A percentile compares a stretch with the other conserved stretches of the same genome.
Evolutionary conservation across 73 alveolate species (phyloP).

Genomic region (Durusdinium trenchii): DNA sequence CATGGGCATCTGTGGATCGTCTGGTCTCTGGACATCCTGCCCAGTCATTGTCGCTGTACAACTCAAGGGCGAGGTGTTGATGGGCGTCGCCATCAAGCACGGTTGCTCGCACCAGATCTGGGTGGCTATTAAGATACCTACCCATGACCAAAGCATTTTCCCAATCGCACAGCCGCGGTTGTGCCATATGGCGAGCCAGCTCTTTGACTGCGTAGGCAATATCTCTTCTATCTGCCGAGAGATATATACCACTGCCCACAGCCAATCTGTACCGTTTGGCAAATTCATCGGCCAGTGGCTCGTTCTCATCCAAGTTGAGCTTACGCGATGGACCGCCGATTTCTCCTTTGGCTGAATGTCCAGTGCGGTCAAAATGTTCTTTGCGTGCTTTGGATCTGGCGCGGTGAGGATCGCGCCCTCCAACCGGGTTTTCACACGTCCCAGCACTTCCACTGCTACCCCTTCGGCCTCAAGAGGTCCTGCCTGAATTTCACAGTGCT

Average conservation of each 20-base stretch:
- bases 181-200: background rate
- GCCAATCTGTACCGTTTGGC: background rate
- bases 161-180: background rate
- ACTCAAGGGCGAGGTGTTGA: background rate
- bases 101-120: background rate
- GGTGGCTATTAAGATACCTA: background rate
- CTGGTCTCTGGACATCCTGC: constrained; percentile 22
- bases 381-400: background rate
- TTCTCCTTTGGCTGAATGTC: background rate
- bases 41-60: background rate
- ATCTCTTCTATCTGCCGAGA: background rate
- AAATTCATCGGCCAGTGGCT: background rate
- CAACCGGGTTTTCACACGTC: background rate
- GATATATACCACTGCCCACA: background rate
- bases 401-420: background rate
- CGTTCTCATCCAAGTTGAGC: background rate
- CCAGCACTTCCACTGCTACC: background rate
- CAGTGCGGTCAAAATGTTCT: background rate
- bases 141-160: background rate
- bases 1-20: background rate
- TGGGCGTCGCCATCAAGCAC: background rate
- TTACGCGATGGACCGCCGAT: background rate
- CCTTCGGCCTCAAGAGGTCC: constrained; percentile 18
- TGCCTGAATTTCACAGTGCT: constrained; percentile 7
- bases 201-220: background rate